Evolutionary conservation across 768 basidiomycete species (phyloP), one percentile per base, ranked within the genome.

Genomic region (Serendipita sp.): DNA sequence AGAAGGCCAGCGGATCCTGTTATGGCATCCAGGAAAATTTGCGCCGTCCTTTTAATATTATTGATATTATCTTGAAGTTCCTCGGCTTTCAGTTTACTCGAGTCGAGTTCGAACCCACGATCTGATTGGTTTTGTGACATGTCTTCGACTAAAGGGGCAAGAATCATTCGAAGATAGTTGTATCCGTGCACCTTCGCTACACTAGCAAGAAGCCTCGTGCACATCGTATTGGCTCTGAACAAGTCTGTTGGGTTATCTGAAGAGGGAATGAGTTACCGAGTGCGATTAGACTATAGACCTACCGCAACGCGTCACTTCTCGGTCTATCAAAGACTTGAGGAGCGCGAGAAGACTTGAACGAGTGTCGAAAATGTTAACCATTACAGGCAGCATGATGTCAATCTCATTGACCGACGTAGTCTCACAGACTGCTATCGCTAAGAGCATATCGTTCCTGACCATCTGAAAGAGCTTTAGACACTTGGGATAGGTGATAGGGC

Each of bases 151-250:
- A 95, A 76, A 2, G 91, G 90, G 44, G 79, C 75, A 50, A 95
- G 80, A 24, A 94, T 77, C 48, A 79, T 81, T 20, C 92, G 81
- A n/a, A 96, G 76, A 71, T 95, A 96, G 63, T 85, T 84, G 71
- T 95, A 96, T 3, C 93, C 94, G 65, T 93, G 90, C n/a, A 87
- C 82, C 69, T 79, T 84, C 2, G 89, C 90, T 67, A 94, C 94
- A 1, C 84, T 82, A 3, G 90, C 90, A 48, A 96, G 74, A 63
- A 97, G 85, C 44, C 88, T 77, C n/a, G 88, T 88, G 67, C 85
- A 90, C 1, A 88, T 88, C 2, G 88, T 86, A 71, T 95, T 96
- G 64, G 87, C 79, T 58, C 94, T 79, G 75, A 97, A 96, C 5
- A 97, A 74, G n/a, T 81, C 79, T 0, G 84, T 77, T 65, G 94